A percentile compares a stretch with the other conserved stretches of the same genome.
Evolutionary conservation across 306 rosid species (phyloP).

Genomic region (Lagenaria siceraria): DNA sequence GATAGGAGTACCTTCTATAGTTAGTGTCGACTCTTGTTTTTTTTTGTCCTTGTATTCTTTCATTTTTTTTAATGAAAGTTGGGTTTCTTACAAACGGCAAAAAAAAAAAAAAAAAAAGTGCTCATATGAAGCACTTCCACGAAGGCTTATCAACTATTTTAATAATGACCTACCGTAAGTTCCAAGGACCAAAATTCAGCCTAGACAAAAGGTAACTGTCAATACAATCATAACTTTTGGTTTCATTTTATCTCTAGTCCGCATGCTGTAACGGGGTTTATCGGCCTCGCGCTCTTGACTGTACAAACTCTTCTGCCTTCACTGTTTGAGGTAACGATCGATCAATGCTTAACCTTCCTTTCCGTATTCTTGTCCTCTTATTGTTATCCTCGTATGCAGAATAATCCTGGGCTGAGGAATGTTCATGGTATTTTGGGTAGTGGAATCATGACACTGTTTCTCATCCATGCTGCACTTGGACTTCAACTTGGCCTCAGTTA

Average conservation of each 20-base stretch:
- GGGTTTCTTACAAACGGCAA: too few relatives aligned
- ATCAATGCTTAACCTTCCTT: background rate
- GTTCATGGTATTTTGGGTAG: constrained; percentile 81
- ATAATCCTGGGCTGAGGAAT: constrained; percentile 58
- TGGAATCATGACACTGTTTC: constrained; percentile 80
- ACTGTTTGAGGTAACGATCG: constrained; percentile 52
- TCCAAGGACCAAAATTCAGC: background rate
- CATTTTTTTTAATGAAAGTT: too few relatives aligned
- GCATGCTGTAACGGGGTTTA: constrained; percentile 74
- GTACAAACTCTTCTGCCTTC: constrained; percentile 64
- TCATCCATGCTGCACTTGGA: constrained; percentile 76
- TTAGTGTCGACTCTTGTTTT: too few relatives aligned
- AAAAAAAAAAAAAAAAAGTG: too few relatives aligned
- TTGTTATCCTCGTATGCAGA: constrained; percentile 29
- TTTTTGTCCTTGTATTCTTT: too few relatives aligned
- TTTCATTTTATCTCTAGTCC: constrained; percentile 34
- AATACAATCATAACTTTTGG: background rate
- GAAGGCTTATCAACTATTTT: background rate
- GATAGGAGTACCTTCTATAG: too few relatives aligned
- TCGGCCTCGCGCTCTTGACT: constrained; percentile 74
- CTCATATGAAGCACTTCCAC: background rate
- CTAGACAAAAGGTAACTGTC: background rate
- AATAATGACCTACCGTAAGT: background rate
- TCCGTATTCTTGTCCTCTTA: background rate
- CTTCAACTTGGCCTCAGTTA: constrained; percentile 74